These are phyloP conservation scores for Trichoderma polysporum DNA, from an alignment of 2,329 filamentous ascomycete genomes.

Conservation along the genomic window DNA sequence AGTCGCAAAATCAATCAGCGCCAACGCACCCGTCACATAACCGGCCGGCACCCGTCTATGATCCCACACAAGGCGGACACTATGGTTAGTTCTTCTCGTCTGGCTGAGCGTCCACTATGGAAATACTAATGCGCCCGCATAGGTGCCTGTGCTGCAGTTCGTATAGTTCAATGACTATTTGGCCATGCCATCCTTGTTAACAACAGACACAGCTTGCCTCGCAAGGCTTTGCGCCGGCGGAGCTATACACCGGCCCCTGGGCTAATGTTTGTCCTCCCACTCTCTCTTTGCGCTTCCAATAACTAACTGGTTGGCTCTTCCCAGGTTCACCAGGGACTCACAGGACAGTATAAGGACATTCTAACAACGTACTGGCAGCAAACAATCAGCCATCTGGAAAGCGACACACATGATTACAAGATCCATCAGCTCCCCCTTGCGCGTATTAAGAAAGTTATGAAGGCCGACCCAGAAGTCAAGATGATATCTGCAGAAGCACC, in stretches of 20 bases:
- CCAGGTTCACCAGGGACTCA: constrained; percentile 91
- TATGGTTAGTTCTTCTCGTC: constrained; percentile 58
- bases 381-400: constrained; percentile 92
- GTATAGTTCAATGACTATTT: constrained; percentile 18
- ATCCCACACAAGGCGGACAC: constrained; percentile 71
- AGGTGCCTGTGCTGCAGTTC: constrained; percentile 51
- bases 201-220: constrained; percentile 67
- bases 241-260: constrained; percentile 93
- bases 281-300: not conserved
- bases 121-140: constrained; percentile 24
- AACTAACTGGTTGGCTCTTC: not conserved
- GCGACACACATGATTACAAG: constrained; percentile 96
- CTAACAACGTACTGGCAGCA: constrained; percentile 99
- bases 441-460: constrained; percentile 99
- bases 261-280: constrained; percentile 68
- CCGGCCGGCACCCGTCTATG: constrained; percentile 66
- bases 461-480: constrained; percentile 97
- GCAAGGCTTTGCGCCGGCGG: constrained; percentile 85
- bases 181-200: constrained; percentile 28
- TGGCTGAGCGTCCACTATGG: not conserved
- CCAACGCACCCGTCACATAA: constrained; percentile 57
- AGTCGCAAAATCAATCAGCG: constrained; percentile 46
- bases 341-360: constrained; percentile 92
- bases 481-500: constrained; percentile 99
- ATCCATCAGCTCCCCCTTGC: constrained; percentile 93